Percentiles rank a stretch among this genome's conserved stretches.
These are phyloP conservation scores for Potentilla sterilis DNA, from an alignment of 306 rosid species.

Conservation along the genomic window DNA sequence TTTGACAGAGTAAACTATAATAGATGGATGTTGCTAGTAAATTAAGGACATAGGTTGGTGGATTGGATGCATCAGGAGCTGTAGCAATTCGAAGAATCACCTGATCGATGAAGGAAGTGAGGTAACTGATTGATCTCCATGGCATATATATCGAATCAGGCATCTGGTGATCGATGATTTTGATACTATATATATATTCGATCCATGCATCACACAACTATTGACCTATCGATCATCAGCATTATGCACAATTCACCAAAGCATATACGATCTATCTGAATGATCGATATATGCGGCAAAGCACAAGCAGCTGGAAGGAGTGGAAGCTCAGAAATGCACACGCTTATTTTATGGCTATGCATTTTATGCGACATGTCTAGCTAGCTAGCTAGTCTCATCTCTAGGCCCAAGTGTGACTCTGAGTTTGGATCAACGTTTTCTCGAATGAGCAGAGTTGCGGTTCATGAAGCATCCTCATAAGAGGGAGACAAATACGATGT, in stretches of 20 bases:
- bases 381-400: too few relatives aligned
- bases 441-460: too few relatives aligned
- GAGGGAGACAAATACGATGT: too few relatives aligned
- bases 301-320: too few relatives aligned
- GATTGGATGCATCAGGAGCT: background rate
- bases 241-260: background rate
- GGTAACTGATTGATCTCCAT: background rate
- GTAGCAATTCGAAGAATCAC: background rate
- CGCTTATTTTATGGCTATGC: too few relatives aligned
- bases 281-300: too few relatives aligned
- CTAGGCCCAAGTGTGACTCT: too few relatives aligned
- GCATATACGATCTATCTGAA: too few relatives aligned
- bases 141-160: background rate
- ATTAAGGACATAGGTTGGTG: background rate
- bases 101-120: background rate
- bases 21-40: background rate
- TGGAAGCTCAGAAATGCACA: too few relatives aligned
- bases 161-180: background rate
- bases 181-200: background rate
- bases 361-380: too few relatives aligned
- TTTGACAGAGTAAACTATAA: background rate
- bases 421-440: too few relatives aligned
- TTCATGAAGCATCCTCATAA: too few relatives aligned
- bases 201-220: background rate
- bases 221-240: background rate